phyloP scores from a whole-genome alignment of 805 yeast genomes.

The Torulaspora microellipsoides region DNA sequence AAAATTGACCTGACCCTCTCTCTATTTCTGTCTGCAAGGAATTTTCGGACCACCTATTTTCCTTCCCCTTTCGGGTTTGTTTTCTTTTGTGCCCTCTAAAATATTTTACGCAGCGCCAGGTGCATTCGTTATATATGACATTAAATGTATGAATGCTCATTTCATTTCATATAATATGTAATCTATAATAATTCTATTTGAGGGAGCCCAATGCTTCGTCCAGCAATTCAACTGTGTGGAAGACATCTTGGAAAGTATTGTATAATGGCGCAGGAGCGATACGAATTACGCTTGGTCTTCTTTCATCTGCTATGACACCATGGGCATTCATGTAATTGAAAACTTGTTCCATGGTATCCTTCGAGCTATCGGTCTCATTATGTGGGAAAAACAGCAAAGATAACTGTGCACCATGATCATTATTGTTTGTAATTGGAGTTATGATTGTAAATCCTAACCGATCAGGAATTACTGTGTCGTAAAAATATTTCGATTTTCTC shows the following conservation, averaged over 20 bases:
- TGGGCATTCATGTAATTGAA: constrained; percentile 42
- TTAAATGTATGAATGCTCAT: neutral
- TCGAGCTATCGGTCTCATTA: constrained; percentile 27
- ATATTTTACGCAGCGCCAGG: neutral
- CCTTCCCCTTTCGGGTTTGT: constrained; percentile 2
- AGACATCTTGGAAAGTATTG: constrained; percentile 67
- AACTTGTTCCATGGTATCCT: constrained; percentile 59
- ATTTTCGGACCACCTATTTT: constrained; percentile 1
- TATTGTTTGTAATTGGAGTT: constrained; percentile 55
- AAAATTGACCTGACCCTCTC: too few relatives aligned
- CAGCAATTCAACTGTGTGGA: constrained; percentile 41
- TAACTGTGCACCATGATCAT: constrained; percentile 75
- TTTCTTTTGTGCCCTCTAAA: constrained; percentile 7
- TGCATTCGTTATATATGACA: too few relatives aligned
- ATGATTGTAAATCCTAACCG: constrained; percentile 56
- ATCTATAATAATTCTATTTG: neutral
- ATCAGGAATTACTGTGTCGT: constrained; percentile 24
- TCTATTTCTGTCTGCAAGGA: neutral
- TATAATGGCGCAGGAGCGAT: constrained; percentile 85
- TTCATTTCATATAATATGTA: neutral
- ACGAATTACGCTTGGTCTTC: constrained; percentile 86
- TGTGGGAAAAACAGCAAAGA: constrained; percentile 64
- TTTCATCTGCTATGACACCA: constrained; percentile 81
- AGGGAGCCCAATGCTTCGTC: constrained; percentile 36
- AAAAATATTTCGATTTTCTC: constrained; percentile 43